These are phyloP conservation scores for Borovskyia barvae DNA, from an alignment of 208 protist species.

Conservation along the genomic window DNA sequence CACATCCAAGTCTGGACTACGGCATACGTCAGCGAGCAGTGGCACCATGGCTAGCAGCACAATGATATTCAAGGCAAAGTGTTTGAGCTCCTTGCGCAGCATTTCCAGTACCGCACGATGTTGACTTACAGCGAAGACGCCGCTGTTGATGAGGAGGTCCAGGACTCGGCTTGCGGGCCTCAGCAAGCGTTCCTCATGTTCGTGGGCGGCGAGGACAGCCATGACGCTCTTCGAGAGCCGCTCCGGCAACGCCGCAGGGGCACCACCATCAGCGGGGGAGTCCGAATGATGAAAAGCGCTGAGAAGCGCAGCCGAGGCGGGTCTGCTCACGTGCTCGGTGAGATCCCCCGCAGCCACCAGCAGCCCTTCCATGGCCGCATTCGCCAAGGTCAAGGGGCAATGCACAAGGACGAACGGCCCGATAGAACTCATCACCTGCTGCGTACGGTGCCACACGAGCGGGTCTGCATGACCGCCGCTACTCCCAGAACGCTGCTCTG, in stretches of 20 bases:
- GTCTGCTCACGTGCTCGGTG: slow-evolving; percentile 72
- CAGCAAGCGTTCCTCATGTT: slow-evolving; percentile 75
- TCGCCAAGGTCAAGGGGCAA: slow-evolving; percentile 37
- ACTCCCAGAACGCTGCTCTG: no score
- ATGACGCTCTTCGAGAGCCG: slow-evolving; percentile 60
- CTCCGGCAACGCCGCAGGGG: slow-evolving; percentile 5
- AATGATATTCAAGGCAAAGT: slow-evolving; percentile 73
- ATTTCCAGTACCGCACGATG: slow-evolving; percentile 53
- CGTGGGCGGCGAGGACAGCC: slow-evolving; percentile 40
- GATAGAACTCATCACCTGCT: slow-evolving; percentile 41
- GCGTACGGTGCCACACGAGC: slow-evolving; percentile 35
- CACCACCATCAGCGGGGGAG: background rate
- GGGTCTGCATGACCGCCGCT: background rate
- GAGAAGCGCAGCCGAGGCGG: slow-evolving; percentile 62
- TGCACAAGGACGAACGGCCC: slow-evolving; percentile 47
- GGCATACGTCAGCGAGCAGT: slow-evolving; percentile 67
- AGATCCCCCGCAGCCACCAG: slow-evolving; percentile 84
- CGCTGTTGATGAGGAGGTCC: slow-evolving; percentile 59
- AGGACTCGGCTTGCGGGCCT: slow-evolving; percentile 70
- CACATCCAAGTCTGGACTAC: slow-evolving; percentile 42
- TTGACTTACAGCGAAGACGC: slow-evolving; percentile 40
- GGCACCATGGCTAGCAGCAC: slow-evolving; percentile 71
- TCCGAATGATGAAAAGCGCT: slow-evolving; percentile 26
- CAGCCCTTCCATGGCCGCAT: slow-evolving; percentile 73
- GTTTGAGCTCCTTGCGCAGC: slow-evolving; percentile 66